phyloP scores from a whole-genome alignment of 331 rosid species.

The Stylosanthes scabra region DNA sequence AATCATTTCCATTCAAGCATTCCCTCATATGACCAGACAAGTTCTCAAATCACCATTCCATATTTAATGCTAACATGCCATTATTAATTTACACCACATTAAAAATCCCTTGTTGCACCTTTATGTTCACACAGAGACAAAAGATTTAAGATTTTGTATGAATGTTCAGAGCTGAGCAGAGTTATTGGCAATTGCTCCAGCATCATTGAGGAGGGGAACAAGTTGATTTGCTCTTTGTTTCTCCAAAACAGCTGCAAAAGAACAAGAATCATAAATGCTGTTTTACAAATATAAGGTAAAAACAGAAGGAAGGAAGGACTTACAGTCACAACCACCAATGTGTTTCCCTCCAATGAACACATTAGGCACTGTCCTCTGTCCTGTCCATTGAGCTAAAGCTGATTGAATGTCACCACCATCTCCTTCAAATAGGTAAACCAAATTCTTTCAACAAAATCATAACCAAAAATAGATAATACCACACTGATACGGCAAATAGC shows the following conservation, averaged over 20 bases:
- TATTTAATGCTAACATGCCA: too few relatives aligned
- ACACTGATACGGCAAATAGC: neutral
- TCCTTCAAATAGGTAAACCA: conserved; percentile 49
- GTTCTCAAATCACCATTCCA: too few relatives aligned
- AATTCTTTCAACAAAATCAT: neutral
- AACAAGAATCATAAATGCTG: neutral
- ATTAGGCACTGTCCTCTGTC: conserved; percentile 70
- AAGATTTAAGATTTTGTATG: neutral
- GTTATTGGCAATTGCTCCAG: conserved; percentile 65
- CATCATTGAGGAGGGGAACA: conserved; percentile 69
- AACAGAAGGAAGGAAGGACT: conserved; percentile 27
- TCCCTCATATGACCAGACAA: too few relatives aligned
- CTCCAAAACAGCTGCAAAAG: conserved; percentile 66
- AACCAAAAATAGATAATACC: neutral
- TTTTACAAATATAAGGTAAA: neutral
- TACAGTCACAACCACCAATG: conserved; percentile 89
- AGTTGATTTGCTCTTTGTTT: conserved; percentile 66
- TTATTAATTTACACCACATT: neutral
- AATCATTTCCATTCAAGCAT: too few relatives aligned
- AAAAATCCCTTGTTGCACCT: neutral
- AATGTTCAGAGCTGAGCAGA: conserved; percentile 48
- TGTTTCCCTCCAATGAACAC: conserved; percentile 82
- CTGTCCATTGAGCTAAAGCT: conserved; percentile 83
- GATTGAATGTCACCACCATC: conserved; percentile 67
- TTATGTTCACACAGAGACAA: neutral